Base-by-base conservation (phyloP, 805 yeast genomes). In the Saturnispora bothae region DNA sequence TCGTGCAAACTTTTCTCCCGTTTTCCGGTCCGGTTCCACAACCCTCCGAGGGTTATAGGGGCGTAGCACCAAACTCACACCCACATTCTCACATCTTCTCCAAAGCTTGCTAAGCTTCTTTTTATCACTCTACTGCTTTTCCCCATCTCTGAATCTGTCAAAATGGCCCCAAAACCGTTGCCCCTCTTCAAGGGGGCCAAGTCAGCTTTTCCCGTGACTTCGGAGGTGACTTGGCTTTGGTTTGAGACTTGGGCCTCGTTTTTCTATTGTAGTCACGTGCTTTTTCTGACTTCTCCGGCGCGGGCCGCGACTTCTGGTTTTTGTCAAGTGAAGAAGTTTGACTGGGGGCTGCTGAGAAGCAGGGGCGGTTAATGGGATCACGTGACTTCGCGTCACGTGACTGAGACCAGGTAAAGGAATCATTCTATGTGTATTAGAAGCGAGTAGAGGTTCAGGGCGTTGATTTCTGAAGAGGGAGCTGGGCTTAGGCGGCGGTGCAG, bases 301-400 rank as follows among this genome's bases (percentile, higher is more conserved):
- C 1, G 78, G 78, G 0, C 78, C 78, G 39, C 59, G 65, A 14
- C 75, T 57, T 38, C 78, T 55, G 0, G 53, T 40, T 47, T 71
- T 73, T 32, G 63, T 71, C 2, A 66, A 52, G 49, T 72, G 76
- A 0, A 54, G 54, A 33, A 71, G 53, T 27, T 47, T 40, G 3
- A 43, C 50, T 28, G 52, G 38, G 31, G 44, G 48, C 19, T 50
- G 42, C 15, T 44, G 37, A 22, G 53, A 36, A n/a, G n/a, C n/a
- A n/a, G n/a, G n/a, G n/a, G n/a, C n/a, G n/a, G n/a, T n/a, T n/a
- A n/a, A n/a, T n/a, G n/a, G 5, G 17, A 14, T 18, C 14, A 19
- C 30, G 18, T 32, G 22, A 19, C 28, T 8, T 38, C 27, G 14
- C 23, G 28, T 14, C 32, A 14, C 25, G 7, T 22, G 25, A 10